Conservation (phyloP, 2,329 filamentous ascomycete species). For the Diaporthe ilicicola region DNA sequence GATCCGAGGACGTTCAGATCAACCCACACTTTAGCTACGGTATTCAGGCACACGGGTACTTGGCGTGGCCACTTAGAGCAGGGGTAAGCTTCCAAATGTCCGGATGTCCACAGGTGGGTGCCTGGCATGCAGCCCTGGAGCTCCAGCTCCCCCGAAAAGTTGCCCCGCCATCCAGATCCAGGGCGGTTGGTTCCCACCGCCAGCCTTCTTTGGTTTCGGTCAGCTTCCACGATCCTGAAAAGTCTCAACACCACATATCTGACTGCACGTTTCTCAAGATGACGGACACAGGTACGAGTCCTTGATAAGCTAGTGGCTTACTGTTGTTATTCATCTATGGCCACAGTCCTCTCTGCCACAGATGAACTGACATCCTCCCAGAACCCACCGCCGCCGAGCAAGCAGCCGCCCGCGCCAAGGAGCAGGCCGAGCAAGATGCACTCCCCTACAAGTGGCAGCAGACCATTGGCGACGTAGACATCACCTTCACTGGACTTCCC, state of each 20-base stretch:
- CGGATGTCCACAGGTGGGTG: background rate
- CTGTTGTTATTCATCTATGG: too few species aligned
- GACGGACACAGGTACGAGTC: slow-evolving; percentile 50
- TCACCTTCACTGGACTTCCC: slow-evolving; percentile 76
- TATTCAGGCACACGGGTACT: background rate
- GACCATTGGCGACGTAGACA: slow-evolving; percentile 86
- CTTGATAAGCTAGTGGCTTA: background rate
- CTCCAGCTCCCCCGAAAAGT: slow-evolving; percentile 27
- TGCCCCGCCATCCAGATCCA: slow-evolving; percentile 35
- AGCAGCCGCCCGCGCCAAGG: slow-evolving; percentile 71
- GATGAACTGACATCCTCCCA: slow-evolving; percentile 37
- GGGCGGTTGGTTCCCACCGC: slow-evolving; percentile 1
- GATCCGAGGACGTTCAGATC: background rate
- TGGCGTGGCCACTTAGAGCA: background rate
- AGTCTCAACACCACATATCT: background rate
- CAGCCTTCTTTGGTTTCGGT: slow-evolving; percentile 36
- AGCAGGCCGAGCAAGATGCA: slow-evolving; percentile 86
- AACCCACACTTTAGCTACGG: background rate
- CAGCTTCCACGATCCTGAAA: slow-evolving; percentile 29
- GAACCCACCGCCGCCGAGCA: slow-evolving; percentile 65
- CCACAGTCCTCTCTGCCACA: background rate
- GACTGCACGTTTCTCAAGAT: slow-evolving; percentile 40
- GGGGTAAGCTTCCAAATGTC: background rate
- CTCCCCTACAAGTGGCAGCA: slow-evolving; percentile 98
- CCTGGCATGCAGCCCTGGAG: background rate